A percentile compares a stretch with the other conserved stretches of the same genome.
phyloP scores from a whole-genome alignment of 129 eudicot species.

The Silybum marianum region DNA sequence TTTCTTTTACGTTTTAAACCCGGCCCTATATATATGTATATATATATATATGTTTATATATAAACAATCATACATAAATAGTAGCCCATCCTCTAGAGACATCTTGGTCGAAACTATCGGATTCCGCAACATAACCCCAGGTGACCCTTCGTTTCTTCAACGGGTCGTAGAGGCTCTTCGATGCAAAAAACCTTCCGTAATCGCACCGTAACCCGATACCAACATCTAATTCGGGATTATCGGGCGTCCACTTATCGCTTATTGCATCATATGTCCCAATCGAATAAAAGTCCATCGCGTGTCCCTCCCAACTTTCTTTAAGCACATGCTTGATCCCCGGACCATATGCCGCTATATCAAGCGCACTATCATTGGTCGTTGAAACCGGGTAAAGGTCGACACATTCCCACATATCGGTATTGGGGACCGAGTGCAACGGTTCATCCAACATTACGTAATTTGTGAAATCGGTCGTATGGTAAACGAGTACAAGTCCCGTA shows the following conservation, averaged over 20 bases:
- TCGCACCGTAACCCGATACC: slow-evolving; percentile 84
- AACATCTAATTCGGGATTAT: slow-evolving; percentile 74
- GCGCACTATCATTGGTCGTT: slow-evolving; percentile 44
- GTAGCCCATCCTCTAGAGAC: slow-evolving; percentile 81
- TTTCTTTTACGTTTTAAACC: too few species aligned
- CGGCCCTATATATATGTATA: too few species aligned
- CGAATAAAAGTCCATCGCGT: slow-evolving; percentile 68
- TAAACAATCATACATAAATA: slow-evolving; percentile 50
- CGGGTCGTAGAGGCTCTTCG: slow-evolving; percentile 82
- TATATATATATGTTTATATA: too few species aligned
- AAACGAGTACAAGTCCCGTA: slow-evolving; percentile 65
- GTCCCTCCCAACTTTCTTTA: slow-evolving; percentile 83
- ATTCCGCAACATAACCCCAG: slow-evolving; percentile 83
- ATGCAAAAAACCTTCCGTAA: slow-evolving; percentile 81
- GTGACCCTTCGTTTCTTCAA: slow-evolving; percentile 60
- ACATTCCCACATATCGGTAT: slow-evolving; percentile 99
- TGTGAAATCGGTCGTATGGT: slow-evolving; percentile 60
- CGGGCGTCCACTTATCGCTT: slow-evolving; percentile 77
- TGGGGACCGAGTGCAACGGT: slow-evolving; percentile 69
- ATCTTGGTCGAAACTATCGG: slow-evolving; percentile 63
- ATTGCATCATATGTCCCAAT: slow-evolving; percentile 68
- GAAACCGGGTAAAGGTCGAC: slow-evolving; percentile 91
- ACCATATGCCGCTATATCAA: slow-evolving; percentile 71
- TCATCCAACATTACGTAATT: slow-evolving; percentile 61
- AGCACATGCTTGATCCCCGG: slow-evolving; percentile 79